A percentile compares a stretch with the other conserved stretches of the same genome.
Conservation (phyloP, 768 basidiomycete species). For the Lentinula edodes region DNA sequence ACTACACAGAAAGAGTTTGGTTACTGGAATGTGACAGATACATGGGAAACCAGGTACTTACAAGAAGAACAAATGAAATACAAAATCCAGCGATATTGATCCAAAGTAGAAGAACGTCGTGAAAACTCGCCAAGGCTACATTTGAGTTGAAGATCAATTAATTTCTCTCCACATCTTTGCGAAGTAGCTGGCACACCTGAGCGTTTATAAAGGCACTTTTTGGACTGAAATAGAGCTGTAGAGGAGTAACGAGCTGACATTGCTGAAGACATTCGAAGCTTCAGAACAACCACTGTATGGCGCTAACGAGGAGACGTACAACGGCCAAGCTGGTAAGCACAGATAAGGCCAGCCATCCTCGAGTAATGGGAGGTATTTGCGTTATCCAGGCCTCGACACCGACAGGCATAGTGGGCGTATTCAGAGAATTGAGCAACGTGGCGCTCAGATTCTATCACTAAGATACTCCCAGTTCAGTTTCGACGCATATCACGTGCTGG, state of each 20-base stretch:
- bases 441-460: neutral
- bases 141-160: constrained; percentile 1
- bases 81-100: constrained; percentile 84
- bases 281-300: neutral
- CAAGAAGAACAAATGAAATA: constrained; percentile 99
- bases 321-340: constrained; percentile 81
- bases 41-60: constrained; percentile 34
- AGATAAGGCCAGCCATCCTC: constrained; percentile 77
- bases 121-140: constrained; percentile 77
- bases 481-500: too few species aligned
- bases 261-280: constrained; percentile 45
- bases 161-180: neutral
- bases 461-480: too few species aligned
- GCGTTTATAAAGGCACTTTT: constrained; percentile 77
- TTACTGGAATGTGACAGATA: too few species aligned
- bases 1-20: constrained; percentile 34
- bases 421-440: neutral
- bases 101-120: constrained; percentile 98
- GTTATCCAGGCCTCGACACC: constrained; percentile 88
- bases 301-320: constrained; percentile 43
- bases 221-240: constrained; percentile 91
- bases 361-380: constrained; percentile 88
- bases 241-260: constrained; percentile 84
- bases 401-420: constrained; percentile 52
- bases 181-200: constrained; percentile 46